Base-by-base conservation (phyloP, 176 grass and related monocot species). In the Calamus simplicifolius region DNA sequence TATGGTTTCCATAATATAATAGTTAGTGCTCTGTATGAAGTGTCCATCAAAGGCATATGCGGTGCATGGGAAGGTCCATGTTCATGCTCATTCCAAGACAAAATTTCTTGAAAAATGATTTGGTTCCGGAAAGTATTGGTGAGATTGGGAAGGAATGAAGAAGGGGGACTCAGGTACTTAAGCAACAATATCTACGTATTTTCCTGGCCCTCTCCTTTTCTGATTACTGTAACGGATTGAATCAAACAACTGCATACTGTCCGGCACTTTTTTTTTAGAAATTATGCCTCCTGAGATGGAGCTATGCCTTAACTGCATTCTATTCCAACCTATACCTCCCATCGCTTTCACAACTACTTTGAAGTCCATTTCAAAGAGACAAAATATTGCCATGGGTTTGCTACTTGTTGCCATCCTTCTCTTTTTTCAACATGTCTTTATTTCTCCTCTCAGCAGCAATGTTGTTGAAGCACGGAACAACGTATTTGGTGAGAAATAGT, bases 181-280 rank as follows among this genome's bases (percentile, higher is more conserved):
- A 43, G 12, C 35, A 43, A 43, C 12, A 43, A 43, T 8, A 43
- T 12, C 35, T 43, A 43, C 35, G 35, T 43, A 43, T 43, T 15
- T 4, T 53, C 14, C 4, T 25, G 38, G 18, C 53, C 55, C 63
- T 49, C 52, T 4, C 15, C 56, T 49, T 58, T 67, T 80, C 7
- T 89, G 85, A 95, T 89, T 89, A 85, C 65, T 18, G 67, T 62
- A 75, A 89, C 81, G 79, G 85, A 66, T 61, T 74, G 58, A 82
- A 51, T 51, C 63, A 79, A 64, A 66, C 69, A 78, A 56, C 81
- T 74, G 74, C 75, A 67, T 53, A 67, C 73, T 64, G 35, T 62
- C 73, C 59, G 27, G 59, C 75, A 68, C 79, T 95, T 82, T 77
- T 82, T 65, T 72, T 71, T 25, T n/a, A n/a, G 56, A 29, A 75